A percentile compares a stretch with the other conserved stretches of the same genome.
Evolutionary conservation across 148 eudicot genomes (phyloP).

Genomic region (Persicaria maculosa): DNA sequence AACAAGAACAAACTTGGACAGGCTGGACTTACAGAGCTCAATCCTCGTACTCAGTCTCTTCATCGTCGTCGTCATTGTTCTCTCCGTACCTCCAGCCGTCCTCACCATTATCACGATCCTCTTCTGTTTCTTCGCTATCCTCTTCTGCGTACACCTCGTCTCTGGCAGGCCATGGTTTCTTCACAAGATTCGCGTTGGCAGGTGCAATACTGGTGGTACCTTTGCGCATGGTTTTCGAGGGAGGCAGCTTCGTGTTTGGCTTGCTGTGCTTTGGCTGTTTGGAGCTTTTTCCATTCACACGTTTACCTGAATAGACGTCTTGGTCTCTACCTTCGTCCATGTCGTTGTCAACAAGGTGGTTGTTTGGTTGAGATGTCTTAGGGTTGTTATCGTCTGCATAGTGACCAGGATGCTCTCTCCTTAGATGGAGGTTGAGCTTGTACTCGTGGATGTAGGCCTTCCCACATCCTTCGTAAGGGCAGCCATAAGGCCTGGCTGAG

Average conservation of each 20-base stretch:
- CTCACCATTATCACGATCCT: constrained; percentile 70
- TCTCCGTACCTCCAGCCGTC: constrained; percentile 68
- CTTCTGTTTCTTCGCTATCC: constrained; percentile 98
- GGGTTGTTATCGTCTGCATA: constrained; percentile 54
- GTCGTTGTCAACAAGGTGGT: constrained; percentile 36
- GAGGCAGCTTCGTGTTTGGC: constrained; percentile 65
- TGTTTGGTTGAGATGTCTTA: constrained; percentile 35
- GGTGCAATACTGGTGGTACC: constrained; percentile 38
- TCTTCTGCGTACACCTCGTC: constrained; percentile 66
- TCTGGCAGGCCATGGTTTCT: constrained; percentile 64
- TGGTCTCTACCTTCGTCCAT: constrained; percentile 88
- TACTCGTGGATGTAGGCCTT: constrained; percentile 96
- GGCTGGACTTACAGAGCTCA: constrained; percentile 12
- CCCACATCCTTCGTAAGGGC: constrained; percentile 89
- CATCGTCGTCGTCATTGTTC: constrained; percentile 79
- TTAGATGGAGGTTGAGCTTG: constrained; percentile 87
- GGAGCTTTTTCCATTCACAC: constrained; percentile 39
- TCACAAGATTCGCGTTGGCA: constrained; percentile 33
- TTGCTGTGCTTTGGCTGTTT: constrained; percentile 52
- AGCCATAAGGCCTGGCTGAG: constrained; percentile 71
- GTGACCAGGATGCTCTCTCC: constrained; percentile 85
- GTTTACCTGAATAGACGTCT: constrained; percentile 54
- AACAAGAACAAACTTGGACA: neutral
- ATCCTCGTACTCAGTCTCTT: constrained; percentile 90
- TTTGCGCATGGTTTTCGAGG: constrained; percentile 41